phyloP scores from a whole-genome alignment of 2,329 filamentous ascomycete species.

The Aspergillus pseudoterreus region DNA sequence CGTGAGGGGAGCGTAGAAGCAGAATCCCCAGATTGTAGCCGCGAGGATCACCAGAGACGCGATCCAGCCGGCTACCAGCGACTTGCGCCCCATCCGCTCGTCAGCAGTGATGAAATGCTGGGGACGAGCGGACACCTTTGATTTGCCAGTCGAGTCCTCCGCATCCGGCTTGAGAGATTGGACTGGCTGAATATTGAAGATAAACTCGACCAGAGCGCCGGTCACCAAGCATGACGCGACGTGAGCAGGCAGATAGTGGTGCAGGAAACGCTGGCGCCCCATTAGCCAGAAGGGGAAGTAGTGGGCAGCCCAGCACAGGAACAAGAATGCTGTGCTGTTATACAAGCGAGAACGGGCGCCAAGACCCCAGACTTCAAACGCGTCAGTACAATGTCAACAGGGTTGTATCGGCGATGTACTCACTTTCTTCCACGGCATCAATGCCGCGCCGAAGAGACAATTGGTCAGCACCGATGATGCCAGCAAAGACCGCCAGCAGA shows the following conservation, averaged over 20 bases:
- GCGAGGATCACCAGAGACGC: slow-evolving; percentile 68
- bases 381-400: background rate
- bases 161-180: slow-evolving; percentile 32
- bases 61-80: slow-evolving; percentile 73
- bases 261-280: slow-evolving; percentile 95
- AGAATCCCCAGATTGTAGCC: slow-evolving; percentile 71
- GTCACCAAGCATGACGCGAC: slow-evolving; percentile 86
- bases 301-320: slow-evolving; percentile 94
- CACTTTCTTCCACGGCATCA: slow-evolving; percentile 88
- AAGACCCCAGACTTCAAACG: slow-evolving; percentile 44
- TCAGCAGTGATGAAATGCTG: slow-evolving; percentile 68
- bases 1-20: slow-evolving; percentile 90
- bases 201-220: slow-evolving; percentile 87
- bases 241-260: slow-evolving; percentile 95
- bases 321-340: slow-evolving; percentile 98
- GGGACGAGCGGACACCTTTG: slow-evolving; percentile 39
- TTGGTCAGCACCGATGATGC: slow-evolving; percentile 89
- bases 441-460: slow-evolving; percentile 87
- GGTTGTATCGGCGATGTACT: slow-evolving; percentile 44
- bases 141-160: slow-evolving; percentile 37
- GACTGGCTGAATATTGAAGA: slow-evolving; percentile 83
- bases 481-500: slow-evolving; percentile 86
- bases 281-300: slow-evolving; percentile 98
- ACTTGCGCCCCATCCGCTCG: slow-evolving; percentile 77
- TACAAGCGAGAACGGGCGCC: slow-evolving; percentile 91